Evolutionary conservation across 1,139 yeast genomes (phyloP).

Genomic region (Scheffersomyces segobiensis): DNA sequence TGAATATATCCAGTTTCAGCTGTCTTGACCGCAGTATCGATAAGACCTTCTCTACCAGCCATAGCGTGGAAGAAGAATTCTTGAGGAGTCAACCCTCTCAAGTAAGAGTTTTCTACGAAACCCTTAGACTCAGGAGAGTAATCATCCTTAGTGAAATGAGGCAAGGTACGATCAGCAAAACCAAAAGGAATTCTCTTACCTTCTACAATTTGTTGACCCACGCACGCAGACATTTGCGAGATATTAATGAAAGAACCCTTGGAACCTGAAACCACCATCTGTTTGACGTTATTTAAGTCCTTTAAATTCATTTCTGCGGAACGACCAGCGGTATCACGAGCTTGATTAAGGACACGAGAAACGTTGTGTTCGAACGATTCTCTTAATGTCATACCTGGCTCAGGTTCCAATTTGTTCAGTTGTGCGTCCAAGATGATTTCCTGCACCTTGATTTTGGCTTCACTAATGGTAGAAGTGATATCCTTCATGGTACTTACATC

Average conservation of each 20-base stretch:
- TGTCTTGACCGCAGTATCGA: conserved; percentile 98
- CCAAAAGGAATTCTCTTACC: conserved; percentile 99
- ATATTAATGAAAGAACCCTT: conserved; percentile 98
- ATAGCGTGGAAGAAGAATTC: conserved; percentile 99
- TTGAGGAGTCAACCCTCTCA: conserved; percentile 97
- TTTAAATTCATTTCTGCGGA: conserved; percentile 96
- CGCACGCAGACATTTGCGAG: conserved; percentile 99
- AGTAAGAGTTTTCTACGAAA: conserved; percentile 93
- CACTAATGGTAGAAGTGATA: conserved; percentile 88
- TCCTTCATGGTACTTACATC: conserved; percentile 95
- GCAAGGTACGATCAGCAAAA: conserved; percentile 91
- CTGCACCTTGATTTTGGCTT: conserved; percentile 90
- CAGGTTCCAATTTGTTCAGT: conserved; percentile 81
- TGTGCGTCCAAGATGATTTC: conserved; percentile 93
- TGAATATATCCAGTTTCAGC: conserved; percentile 99
- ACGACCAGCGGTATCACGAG: conserved; percentile 99
- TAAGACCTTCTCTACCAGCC: conserved; percentile 99
- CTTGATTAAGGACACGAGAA: conserved; percentile 91
- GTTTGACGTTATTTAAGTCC: conserved; percentile 93
- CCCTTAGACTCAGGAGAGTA: conserved; percentile 98
- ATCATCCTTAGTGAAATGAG: conserved; percentile 97
- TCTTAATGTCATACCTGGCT: conserved; percentile 99
- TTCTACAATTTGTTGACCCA: conserved; percentile 98
- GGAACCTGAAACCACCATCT: conserved; percentile 99
- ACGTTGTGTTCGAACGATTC: conserved; percentile 98